A percentile compares a stretch with the other conserved stretches of the same genome.
Evolutionary conservation across 2,329 filamentous ascomycete genomes (phyloP).

Genomic region (Corniculantispora saksenae): DNA sequence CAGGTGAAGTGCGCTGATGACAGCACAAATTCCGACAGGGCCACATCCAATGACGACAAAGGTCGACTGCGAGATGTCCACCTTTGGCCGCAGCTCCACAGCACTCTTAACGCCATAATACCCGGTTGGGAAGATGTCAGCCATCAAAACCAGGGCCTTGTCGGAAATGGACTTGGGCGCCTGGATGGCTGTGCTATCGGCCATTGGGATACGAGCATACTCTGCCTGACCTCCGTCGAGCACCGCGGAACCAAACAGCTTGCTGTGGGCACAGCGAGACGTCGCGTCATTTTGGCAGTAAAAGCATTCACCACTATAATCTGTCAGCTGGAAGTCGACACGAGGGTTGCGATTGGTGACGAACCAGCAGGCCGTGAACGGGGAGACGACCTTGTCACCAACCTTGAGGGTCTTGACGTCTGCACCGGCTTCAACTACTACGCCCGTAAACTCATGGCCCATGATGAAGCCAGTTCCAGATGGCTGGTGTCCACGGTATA

Average conservation of each 20-base stretch:
- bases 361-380: constrained; percentile 80
- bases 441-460: constrained; percentile 88
- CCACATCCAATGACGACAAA: constrained; percentile 85
- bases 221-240: constrained; percentile 82
- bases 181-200: constrained; percentile 77
- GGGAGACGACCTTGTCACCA: constrained; percentile 78
- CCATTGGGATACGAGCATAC: constrained; percentile 77
- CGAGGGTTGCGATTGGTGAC: constrained; percentile 26
- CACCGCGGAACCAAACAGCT: constrained; percentile 67
- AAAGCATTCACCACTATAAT: constrained; percentile 63
- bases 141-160: constrained; percentile 80
- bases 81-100: constrained; percentile 59
- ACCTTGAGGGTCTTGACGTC: constrained; percentile 67
- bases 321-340: constrained; percentile 10
- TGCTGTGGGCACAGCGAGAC: constrained; percentile 70
- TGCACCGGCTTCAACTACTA: constrained; percentile 66
- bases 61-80: constrained; percentile 52
- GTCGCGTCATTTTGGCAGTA: constrained; percentile 79
- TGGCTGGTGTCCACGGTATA: constrained; percentile 79
- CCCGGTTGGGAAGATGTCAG: constrained; percentile 87
- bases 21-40: constrained; percentile 79
- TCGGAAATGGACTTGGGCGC: constrained; percentile 69
- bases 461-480: constrained; percentile 64
- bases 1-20: constrained; percentile 75
- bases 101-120: constrained; percentile 82